Conservation (phyloP, 495 filamentous ascomycete species). For the Cetradonia linearis region DNA sequence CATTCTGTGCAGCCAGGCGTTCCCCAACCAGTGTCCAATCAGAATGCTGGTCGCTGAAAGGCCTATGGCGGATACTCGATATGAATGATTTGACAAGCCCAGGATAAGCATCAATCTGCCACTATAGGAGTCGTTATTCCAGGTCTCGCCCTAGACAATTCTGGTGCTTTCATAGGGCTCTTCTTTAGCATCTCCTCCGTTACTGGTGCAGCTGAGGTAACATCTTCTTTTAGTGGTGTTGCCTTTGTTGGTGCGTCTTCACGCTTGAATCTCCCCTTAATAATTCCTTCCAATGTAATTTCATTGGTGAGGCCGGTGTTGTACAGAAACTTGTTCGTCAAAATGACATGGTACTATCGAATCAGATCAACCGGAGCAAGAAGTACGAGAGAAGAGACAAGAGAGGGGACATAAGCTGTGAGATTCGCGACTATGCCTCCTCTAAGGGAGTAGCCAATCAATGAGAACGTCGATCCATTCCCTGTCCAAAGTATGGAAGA, state of each 20-base stretch:
- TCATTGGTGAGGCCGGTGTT: constrained; percentile 49
- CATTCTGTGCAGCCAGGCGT: constrained; percentile 38
- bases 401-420: constrained; percentile 55
- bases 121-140: constrained; percentile 37
- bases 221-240: constrained; percentile 19
- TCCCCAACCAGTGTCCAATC: constrained; percentile 49
- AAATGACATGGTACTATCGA: constrained; percentile 51
- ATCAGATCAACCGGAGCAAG: constrained; percentile 68
- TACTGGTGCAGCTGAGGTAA: constrained; percentile 30
- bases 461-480: constrained; percentile 45
- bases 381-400: constrained; percentile 58
- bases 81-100: constrained; percentile 51
- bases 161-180: constrained; percentile 22
- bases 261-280: constrained; percentile 18
- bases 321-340: constrained; percentile 51
- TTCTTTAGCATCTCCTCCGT: constrained; percentile 33
- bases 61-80: constrained; percentile 47
- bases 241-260: constrained; percentile 27
- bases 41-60: constrained; percentile 40
- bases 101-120: constrained; percentile 46
- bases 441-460: constrained; percentile 79
- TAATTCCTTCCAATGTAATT: constrained; percentile 20
- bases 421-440: constrained; percentile 72
- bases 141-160: constrained; percentile 38
- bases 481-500: constrained; percentile 59